Conservation (phyloP, 169 alveolate species). For the Plasmodium gallinaceum region DNA sequence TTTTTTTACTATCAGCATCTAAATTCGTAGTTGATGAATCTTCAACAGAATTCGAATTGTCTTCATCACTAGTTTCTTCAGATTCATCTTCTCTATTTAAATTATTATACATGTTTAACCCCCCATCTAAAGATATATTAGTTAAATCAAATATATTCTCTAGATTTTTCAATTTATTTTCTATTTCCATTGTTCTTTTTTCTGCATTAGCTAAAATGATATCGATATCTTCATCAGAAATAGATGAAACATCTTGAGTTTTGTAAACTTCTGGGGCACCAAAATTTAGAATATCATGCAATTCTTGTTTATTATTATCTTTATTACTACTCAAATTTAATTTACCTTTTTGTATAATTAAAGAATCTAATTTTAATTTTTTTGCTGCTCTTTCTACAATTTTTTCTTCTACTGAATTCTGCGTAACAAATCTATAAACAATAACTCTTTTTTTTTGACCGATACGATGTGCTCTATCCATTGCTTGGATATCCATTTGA, state of each 20-base stretch:
- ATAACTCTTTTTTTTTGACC: slow-evolving; percentile 97
- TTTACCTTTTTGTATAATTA: slow-evolving; percentile 97
- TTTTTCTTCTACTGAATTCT: slow-evolving; percentile 98
- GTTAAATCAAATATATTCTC: slow-evolving; percentile 81
- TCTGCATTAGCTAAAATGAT: slow-evolving; percentile 90
- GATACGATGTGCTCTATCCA: slow-evolving; percentile 98
- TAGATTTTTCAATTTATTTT: slow-evolving; percentile 86
- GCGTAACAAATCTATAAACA: slow-evolving; percentile 96
- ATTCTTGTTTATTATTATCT: slow-evolving; percentile 90
- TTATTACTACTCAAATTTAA: slow-evolving; percentile 82
- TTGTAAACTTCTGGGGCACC: slow-evolving; percentile 94
- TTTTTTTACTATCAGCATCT: slow-evolving; percentile 8
- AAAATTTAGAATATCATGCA: slow-evolving; percentile 91
- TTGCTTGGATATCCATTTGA: slow-evolving; percentile 97
- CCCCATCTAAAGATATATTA: slow-evolving; percentile 86
- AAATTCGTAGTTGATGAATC: slow-evolving; percentile 12
- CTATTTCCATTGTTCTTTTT: slow-evolving; percentile 91
- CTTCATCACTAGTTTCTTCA: slow-evolving; percentile 71
- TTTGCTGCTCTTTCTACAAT: slow-evolving; percentile 96
- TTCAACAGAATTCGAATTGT: slow-evolving; percentile 52
- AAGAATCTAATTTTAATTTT: slow-evolving; percentile 96
- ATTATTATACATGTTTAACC: slow-evolving; percentile 81
- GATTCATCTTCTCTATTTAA: slow-evolving; percentile 68
- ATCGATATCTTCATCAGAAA: slow-evolving; percentile 91
- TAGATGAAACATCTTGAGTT: slow-evolving; percentile 87